phyloP scores from a whole-genome alignment of 805 yeast species.

The Candida incommunis region DNA sequence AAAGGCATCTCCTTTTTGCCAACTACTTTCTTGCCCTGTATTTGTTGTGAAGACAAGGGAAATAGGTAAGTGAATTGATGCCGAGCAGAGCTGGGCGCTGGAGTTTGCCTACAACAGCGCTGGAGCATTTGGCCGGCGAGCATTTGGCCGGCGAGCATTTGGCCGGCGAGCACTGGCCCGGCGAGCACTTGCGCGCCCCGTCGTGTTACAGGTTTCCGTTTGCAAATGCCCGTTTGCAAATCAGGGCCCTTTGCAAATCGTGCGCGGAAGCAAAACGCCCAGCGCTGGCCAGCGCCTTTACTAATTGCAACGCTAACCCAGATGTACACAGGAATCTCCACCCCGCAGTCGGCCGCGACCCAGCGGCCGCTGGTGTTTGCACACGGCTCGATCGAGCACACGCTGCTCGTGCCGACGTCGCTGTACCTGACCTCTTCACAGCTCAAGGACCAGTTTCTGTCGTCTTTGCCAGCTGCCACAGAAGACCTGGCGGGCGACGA shows the following conservation, averaged over 20 bases:
- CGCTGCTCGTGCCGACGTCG: constrained; percentile 72
- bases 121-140: too few relatives aligned
- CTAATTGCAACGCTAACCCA: background rate
- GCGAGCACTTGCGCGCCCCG: background rate
- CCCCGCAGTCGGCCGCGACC: constrained; percentile 33
- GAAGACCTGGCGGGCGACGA: constrained; percentile 77
- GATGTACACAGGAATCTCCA: constrained; percentile 26
- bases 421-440: constrained; percentile 72
- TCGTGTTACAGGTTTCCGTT: background rate
- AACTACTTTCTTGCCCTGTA: too few relatives aligned
- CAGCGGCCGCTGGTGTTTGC: constrained; percentile 70
- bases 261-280: background rate
- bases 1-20: too few relatives aligned
- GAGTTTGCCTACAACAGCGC: too few relatives aligned
- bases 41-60: too few relatives aligned
- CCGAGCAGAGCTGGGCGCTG: too few relatives aligned
- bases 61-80: too few relatives aligned
- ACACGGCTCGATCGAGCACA: constrained; percentile 82
- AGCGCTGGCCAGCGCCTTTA: background rate
- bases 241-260: background rate
- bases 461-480: constrained; percentile 58
- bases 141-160: too few relatives aligned
- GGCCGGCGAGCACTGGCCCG: too few relatives aligned
- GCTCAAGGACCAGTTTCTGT: constrained; percentile 72
- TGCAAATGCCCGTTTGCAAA: background rate